phyloP scores from a whole-genome alignment of 345 rosid genomes.

The Xanthoceras sorbifolium region DNA sequence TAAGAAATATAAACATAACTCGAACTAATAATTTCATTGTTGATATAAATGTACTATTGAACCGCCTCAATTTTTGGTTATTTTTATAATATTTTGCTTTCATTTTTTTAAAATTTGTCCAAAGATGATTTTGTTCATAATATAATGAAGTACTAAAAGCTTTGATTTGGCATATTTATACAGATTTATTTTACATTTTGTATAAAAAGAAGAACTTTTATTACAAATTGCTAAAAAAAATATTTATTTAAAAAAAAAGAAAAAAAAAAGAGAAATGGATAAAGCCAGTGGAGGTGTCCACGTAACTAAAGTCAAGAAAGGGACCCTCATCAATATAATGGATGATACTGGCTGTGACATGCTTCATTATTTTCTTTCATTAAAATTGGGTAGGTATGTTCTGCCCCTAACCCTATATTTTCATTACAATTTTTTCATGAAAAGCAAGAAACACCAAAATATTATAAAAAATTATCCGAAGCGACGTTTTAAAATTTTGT shows the following conservation, averaged over 20 bases:
- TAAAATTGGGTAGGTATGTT: slow-evolving; percentile 5
- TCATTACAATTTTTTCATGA: neutral
- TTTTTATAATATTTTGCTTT: too few relatives aligned
- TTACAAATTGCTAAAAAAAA: neutral
- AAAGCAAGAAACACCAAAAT: neutral
- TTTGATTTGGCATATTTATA: neutral
- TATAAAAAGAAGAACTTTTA: too few relatives aligned
- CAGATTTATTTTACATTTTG: too few relatives aligned
- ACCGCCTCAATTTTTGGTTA: too few relatives aligned
- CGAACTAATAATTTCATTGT: too few relatives aligned
- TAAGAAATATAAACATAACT: too few relatives aligned
- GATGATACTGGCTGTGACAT: slow-evolving; percentile 29
- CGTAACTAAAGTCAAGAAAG: slow-evolving; percentile 34
- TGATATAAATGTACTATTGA: too few relatives aligned
- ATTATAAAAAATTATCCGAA: too few relatives aligned
- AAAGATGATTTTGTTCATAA: neutral
- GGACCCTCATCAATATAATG: slow-evolving; percentile 29
- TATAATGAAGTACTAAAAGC: neutral
- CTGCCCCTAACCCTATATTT: neutral
- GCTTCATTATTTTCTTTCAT: slow-evolving; percentile 13
- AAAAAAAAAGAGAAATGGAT: slow-evolving; percentile 22
- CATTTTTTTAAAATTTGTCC: neutral
- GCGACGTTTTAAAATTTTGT: too few relatives aligned
- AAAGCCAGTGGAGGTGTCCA: slow-evolving; percentile 24
- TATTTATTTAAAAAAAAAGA: neutral